Base-by-base conservation (phyloP, 805 yeast genomes). In the Wickerhamiella parazyma region DNA sequence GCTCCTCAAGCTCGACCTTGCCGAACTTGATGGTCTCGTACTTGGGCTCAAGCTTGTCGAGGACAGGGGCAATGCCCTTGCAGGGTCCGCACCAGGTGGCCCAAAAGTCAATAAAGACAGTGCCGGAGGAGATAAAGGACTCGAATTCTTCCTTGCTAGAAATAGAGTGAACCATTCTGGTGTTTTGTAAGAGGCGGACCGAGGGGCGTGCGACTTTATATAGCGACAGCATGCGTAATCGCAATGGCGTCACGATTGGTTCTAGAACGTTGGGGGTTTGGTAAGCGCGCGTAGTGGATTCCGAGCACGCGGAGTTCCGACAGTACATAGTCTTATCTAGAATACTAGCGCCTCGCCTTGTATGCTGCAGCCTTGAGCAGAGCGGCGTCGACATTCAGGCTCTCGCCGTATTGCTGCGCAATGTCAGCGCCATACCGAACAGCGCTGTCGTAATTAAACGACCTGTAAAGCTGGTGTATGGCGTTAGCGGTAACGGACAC, bases 81-180 rank as follows among this genome's bases (percentile, higher is more conserved):
- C 98, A 89, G 49, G 98, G 97, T 55, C 96, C 96, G 67, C 98
- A 89, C 96, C 97, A 91, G 49, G 87, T 77, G 56, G 97, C 97
- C 61, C 75, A 87, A 71, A 89, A 91, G 70, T 91, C 97, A 54
- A 91, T 84, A 55, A 91, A 87, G 54, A 85, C 87, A 59, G 85
- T 71, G 55, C 80, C 82, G 53, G 73, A 74, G 57, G 69, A 70
- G 58, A 80, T 72, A 52, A 78, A 80, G 47, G 70, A 68, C 44
- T 73, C 67, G 72, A 87, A 89, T 62, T 86, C 87, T 37, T 49
- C 63, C 48, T 67, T 62, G 45, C 70, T 52, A 12, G 62, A 51
- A 48, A 79, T 63, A 56, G 67, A 71, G 54, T 66, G 51, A 52
- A 78, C 82, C 80, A 76, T 76, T 64, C 49, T 51, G 12, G 36